These are phyloP conservation scores for Phaffia tasmanica DNA, from an alignment of 768 basidiomycete genomes.

Conservation along the genomic window DNA sequence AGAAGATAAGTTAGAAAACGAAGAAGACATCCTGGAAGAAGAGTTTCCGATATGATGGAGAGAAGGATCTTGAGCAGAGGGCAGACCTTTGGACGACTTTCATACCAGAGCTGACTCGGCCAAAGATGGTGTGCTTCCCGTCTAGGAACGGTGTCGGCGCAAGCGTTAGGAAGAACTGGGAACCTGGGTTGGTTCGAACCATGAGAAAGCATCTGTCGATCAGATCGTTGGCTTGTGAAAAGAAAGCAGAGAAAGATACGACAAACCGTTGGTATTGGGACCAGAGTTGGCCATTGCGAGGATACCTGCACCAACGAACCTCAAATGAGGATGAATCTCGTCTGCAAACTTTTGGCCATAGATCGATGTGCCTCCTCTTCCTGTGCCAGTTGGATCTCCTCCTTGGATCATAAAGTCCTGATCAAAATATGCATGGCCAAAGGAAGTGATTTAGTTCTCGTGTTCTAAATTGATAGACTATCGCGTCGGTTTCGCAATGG, in stretches of 20 bases:
- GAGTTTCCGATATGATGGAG: neutral
- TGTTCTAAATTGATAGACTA: neutral
- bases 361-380: slow-evolving; percentile 52
- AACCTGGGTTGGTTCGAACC: slow-evolving; percentile 27
- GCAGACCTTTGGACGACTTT: slow-evolving; percentile 65
- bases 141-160: slow-evolving; percentile 40
- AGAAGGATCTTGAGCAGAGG: neutral
- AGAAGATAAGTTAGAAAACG: too few relatives aligned
- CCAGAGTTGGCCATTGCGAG: slow-evolving; percentile 52
- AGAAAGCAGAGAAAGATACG: neutral
- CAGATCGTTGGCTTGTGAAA: neutral
- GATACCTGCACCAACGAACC: slow-evolving; percentile 93
- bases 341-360: slow-evolving; percentile 50
- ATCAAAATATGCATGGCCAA: slow-evolving; percentile 9
- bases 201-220: neutral
- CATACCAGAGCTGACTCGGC: slow-evolving; percentile 83
- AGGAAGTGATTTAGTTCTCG: neutral
- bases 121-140: slow-evolving; percentile 47
- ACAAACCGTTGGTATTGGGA: slow-evolving; percentile 10
- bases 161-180: slow-evolving; percentile 38
- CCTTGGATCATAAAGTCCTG: slow-evolving; percentile 96
- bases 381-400: slow-evolving; percentile 92
- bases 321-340: slow-evolving; percentile 76
- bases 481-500: neutral
- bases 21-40: too few relatives aligned